Conservation (phyloP, 805 yeast genomes). For the Naumovozyma dairenensis region DNA sequence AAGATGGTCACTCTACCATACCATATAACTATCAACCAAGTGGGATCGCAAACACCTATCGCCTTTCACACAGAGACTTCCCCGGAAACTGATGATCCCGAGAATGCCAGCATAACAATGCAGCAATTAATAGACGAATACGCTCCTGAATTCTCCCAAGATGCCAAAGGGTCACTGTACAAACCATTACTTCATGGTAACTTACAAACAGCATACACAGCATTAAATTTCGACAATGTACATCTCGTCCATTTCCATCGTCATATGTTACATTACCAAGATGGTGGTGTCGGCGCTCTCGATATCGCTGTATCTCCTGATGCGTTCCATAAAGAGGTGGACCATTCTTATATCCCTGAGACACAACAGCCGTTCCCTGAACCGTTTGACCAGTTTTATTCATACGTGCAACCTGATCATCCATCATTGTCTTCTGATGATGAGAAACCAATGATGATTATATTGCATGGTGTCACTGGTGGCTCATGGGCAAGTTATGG, state of each 20-base stretch:
- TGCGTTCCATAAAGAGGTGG: not conserved
- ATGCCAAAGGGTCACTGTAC: constrained; percentile 39
- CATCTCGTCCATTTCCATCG: constrained; percentile 58
- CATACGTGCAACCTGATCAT: constrained; percentile 34
- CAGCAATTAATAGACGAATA: constrained; percentile 26
- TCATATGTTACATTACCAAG: constrained; percentile 40
- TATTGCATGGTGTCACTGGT: constrained; percentile 73
- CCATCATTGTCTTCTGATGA: constrained; percentile 24
- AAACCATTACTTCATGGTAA: constrained; percentile 58
- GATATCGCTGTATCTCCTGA: constrained; percentile 43
- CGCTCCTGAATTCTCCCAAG: constrained; percentile 37
- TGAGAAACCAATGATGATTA: constrained; percentile 49
- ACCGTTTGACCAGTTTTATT: constrained; percentile 13
- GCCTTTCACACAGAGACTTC: not conserved
- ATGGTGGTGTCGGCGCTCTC: constrained; percentile 61
- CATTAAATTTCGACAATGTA: constrained; percentile 35
- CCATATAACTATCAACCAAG: constrained; percentile 3
- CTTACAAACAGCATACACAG: constrained; percentile 60
- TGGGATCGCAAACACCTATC: constrained; percentile 3
- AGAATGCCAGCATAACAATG: constrained; percentile 8
- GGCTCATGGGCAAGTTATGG: constrained; percentile 78
- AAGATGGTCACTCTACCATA: constrained; percentile 2
- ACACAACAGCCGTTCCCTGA: constrained; percentile 31
- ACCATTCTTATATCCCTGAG: constrained; percentile 11
- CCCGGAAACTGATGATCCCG: not conserved